Evolutionary conservation across 1,284 basidiomycete genomes (phyloP).

Genomic region (Ganoderma meredithae): DNA sequence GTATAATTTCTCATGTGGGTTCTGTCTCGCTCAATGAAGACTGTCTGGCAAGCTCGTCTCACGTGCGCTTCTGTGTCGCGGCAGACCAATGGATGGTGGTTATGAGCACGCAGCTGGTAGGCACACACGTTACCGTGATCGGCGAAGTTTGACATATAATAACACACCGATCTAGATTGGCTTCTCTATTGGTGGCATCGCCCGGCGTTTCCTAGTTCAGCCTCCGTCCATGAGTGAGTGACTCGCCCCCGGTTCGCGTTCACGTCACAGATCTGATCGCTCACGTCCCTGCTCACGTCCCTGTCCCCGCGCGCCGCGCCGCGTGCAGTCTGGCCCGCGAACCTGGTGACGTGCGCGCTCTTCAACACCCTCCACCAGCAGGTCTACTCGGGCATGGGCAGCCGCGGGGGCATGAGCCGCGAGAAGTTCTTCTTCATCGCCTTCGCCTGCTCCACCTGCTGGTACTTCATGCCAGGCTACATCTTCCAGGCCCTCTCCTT

Average conservation of each 20-base stretch:
- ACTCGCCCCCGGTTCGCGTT: neutral
- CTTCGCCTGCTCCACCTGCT: conserved; percentile 47
- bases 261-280: neutral
- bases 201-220: conserved; percentile 71
- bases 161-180: conserved; percentile 51
- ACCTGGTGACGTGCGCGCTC: conserved; percentile 61
- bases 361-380: conserved; percentile 69
- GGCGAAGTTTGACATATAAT: conserved; percentile 13
- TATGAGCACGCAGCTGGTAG: conserved; percentile 58
- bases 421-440: conserved; percentile 60
- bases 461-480: conserved; percentile 56
- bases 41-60: neutral
- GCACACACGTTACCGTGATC: conserved; percentile 12
- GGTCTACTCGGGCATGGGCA: conserved; percentile 56
- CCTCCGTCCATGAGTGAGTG: conserved; percentile 78
- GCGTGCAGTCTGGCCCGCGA: conserved; percentile 75
- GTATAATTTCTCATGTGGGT: conserved; percentile 57
- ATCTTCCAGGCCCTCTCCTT: conserved; percentile 50
- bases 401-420: conserved; percentile 52
- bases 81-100: conserved; percentile 72
- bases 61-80: neutral
- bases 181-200: conserved; percentile 71
- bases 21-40: neutral
- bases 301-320: no score
- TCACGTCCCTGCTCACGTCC: neutral